Evolutionary conservation across 2,329 filamentous ascomycete species (phyloP).

Genomic region (Colletotrichum sidae): DNA sequence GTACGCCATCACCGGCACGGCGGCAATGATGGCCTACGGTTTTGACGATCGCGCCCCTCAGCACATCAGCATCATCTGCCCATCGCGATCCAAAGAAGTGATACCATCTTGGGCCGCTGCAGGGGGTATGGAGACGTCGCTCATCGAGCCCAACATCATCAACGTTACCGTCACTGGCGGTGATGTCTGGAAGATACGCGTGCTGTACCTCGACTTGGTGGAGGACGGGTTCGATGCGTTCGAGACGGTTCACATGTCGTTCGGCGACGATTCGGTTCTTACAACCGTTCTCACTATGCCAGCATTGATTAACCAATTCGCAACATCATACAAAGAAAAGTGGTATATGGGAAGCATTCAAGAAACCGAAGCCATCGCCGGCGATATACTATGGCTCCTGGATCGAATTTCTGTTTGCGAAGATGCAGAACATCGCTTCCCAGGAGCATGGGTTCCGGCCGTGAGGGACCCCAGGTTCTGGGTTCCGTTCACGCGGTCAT

Average conservation of each 20-base stretch:
- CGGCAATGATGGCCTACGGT: slow-evolving; percentile 59
- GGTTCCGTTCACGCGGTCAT: slow-evolving; percentile 36
- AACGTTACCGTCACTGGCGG: slow-evolving; percentile 55
- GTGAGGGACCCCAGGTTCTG: slow-evolving; percentile 40
- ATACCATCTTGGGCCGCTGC: slow-evolving; percentile 55
- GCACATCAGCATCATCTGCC: slow-evolving; percentile 56
- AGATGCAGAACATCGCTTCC: slow-evolving; percentile 38
- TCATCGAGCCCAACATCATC: slow-evolving; percentile 52
- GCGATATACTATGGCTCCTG: slow-evolving; percentile 51
- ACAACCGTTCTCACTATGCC: slow-evolving; percentile 48
- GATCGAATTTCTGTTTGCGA: slow-evolving; percentile 42
- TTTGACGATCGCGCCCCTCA: slow-evolving; percentile 44
- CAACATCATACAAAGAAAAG: slow-evolving; percentile 46
- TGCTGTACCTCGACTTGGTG: slow-evolving; percentile 47
- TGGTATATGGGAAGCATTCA: slow-evolving; percentile 7
- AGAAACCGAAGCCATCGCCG: slow-evolving; percentile 41
- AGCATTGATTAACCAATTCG: slow-evolving; percentile 49
- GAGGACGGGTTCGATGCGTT: slow-evolving; percentile 46
- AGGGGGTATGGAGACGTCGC: slow-evolving; percentile 44
- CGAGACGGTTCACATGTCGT: slow-evolving; percentile 36
- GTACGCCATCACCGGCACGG: slow-evolving; percentile 60
- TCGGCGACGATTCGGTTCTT: slow-evolving; percentile 14
- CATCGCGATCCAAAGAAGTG: slow-evolving; percentile 47
- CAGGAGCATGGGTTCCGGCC: slow-evolving; percentile 25
- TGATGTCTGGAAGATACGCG: slow-evolving; percentile 46